Base-by-base conservation (phyloP, 2,329 filamentous ascomycete genomes). In the Myriosclerotinia duriaeana region DNA sequence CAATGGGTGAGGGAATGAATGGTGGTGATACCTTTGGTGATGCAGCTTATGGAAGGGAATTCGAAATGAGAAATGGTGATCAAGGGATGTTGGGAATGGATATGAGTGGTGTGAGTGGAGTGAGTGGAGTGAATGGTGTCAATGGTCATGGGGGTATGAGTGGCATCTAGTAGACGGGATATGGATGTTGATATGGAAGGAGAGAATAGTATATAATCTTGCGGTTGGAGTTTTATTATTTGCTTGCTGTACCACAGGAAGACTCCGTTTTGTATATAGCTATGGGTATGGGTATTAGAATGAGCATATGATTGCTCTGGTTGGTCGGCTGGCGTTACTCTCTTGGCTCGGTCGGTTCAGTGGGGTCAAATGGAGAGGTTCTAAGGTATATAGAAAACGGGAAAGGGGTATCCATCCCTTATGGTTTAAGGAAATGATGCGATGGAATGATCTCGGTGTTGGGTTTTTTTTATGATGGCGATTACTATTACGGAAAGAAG, bases 21-120 rank as follows among this genome's bases (percentile, higher is more conserved):
- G 83, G 85, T n/a, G 69, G 67, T 20, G 74, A 76, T 67, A 59
- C 72, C 5, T 74, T 76, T 58, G 53, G 40, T 9, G 38, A 55
- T 9, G 52, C 46, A 20, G 30, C 46, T 12, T 66, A n/a, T 22
- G 60, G 55, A 34, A 44, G 56, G n/a, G 22, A 53, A 20, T 52
- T 63, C 38, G 38, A 63, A 53, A 54, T 53, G 46, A 40, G 46
- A 42, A 42, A n/a, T 38, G 60, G 34, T 30, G 48, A 15, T 15
- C 46, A 52, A 9, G 38, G 38, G 44, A 54, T 46, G 17, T 30
- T 64, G 12, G 22, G 44, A 53, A 64, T 66, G 26, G 26, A 36
- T 30, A 64, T 22, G 17, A n/a, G 36, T 34, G 30, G 30, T 34
- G 30, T 34, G 30, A 34, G 1, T 6, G 30, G 30, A 4, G 30